Percentiles rank a stretch among this genome's conserved stretches.
These are phyloP conservation scores for Exophiala alcalophila DNA, from an alignment of 2,329 filamentous ascomycete genomes.

Conservation along the genomic window DNA sequence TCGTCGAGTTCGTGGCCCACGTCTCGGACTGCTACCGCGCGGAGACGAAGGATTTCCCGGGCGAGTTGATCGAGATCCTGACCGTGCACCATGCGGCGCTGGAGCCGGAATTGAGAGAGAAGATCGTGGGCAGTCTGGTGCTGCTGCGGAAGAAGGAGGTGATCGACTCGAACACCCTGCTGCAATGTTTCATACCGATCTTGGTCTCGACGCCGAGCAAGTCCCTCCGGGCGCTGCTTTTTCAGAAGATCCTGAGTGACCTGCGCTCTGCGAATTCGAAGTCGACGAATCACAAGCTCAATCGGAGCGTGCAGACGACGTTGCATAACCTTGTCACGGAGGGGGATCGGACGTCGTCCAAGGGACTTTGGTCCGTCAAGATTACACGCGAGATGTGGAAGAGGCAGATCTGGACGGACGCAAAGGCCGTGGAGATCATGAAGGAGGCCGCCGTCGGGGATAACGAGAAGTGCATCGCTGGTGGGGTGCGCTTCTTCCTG, in stretches of 20 bases:
- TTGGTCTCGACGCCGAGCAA: conserved; percentile 91
- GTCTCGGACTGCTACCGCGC: conserved; percentile 90
- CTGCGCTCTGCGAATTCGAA: conserved; percentile 84
- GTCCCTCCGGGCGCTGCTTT: conserved; percentile 75
- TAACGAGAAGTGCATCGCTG: conserved; percentile 87
- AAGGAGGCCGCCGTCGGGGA: conserved; percentile 85
- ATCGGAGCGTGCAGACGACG: conserved; percentile 87
- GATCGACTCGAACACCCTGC: conserved; percentile 76
- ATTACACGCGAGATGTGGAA: conserved; percentile 95
- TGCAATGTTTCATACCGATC: conserved; percentile 92
- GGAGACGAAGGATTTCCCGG: conserved; percentile 71
- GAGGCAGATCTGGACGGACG: conserved; percentile 91
- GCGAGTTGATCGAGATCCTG: conserved; percentile 77
- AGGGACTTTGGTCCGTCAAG: conserved; percentile 93
- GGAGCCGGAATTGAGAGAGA: conserved; percentile 82
- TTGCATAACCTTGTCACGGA: conserved; percentile 87
- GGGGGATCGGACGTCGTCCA: conserved; percentile 77
- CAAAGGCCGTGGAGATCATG: conserved; percentile 96
- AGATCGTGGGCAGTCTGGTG: conserved; percentile 87
- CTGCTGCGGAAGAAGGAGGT: conserved; percentile 87
- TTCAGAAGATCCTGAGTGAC: conserved; percentile 88
- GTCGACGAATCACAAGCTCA: conserved; percentile 84
- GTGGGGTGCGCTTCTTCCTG: conserved; percentile 89
- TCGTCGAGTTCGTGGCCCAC: conserved; percentile 91
- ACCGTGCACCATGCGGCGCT: conserved; percentile 77